These are phyloP conservation scores for Raffaelea albimanens DNA, from an alignment of 2,329 filamentous ascomycete species.

Conservation along the genomic window DNA sequence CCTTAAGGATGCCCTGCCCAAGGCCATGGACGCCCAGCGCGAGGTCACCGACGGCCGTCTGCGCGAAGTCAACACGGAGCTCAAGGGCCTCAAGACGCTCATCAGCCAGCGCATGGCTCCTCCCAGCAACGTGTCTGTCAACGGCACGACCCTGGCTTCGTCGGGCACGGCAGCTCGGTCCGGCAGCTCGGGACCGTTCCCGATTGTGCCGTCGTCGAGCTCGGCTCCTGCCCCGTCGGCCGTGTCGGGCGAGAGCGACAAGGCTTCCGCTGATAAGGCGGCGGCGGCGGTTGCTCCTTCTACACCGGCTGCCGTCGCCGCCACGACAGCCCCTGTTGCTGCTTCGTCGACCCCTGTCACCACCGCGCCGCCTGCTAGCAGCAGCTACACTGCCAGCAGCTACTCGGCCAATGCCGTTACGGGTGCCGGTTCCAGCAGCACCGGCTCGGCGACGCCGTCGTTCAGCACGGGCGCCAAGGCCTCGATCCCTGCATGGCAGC, in stretches of 20 bases:
- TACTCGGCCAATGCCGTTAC: conserved; percentile 8
- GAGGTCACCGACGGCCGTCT: conserved; percentile 71
- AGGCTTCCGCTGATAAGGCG: conserved; percentile 12
- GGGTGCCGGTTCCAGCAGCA: conserved; percentile 9
- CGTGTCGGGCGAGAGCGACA: conserved; percentile 6
- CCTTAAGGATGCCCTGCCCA: conserved; percentile 77
- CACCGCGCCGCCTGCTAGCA: conserved; percentile 7
- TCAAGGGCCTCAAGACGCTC: conserved; percentile 87
- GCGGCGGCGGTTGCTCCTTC: neutral
- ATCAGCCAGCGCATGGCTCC: conserved; percentile 54
- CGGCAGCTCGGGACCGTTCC: no score
- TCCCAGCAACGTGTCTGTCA: neutral
- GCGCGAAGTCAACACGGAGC: conserved; percentile 75
- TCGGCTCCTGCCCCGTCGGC: conserved; percentile 14
- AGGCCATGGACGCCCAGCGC: conserved; percentile 80
- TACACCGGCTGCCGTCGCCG: conserved; percentile 8
- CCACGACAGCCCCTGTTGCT: conserved; percentile 10
- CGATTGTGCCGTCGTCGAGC: conserved; percentile 12
- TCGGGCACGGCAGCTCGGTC: conserved; percentile 14
- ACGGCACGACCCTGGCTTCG: conserved; percentile 23
- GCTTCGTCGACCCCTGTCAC: conserved; percentile 6
- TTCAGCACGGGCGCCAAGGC: conserved; percentile 47
- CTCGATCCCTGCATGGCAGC: conserved; percentile 72
- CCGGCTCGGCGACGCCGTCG: conserved; percentile 30
- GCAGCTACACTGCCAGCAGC: conserved; percentile 4